Evolutionary conservation across 2,329 filamentous ascomycete species (phyloP).

Genomic region (Zasmidium cellare): DNA sequence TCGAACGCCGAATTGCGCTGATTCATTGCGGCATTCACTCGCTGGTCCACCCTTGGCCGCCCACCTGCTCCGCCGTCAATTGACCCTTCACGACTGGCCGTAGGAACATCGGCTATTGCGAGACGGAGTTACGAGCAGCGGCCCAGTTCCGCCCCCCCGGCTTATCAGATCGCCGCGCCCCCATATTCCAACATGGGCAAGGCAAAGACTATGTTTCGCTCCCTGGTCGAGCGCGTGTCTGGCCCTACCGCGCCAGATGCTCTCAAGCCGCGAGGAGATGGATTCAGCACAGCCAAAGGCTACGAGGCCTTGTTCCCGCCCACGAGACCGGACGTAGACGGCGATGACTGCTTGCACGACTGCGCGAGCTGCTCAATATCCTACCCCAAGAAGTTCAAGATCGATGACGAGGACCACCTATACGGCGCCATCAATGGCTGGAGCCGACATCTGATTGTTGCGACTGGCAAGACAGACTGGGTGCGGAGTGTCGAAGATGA

Average conservation of each 20-base stretch:
- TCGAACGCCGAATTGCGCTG: too few relatives aligned
- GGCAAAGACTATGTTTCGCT: constrained; percentile 18
- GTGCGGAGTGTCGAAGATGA: constrained; percentile 85
- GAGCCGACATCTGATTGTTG: constrained; percentile 86
- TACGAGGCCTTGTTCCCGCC: constrained; percentile 66
- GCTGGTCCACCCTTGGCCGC: background rate
- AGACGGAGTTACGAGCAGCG: background rate
- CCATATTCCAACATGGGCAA: background rate
- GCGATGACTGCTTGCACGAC: constrained; percentile 85
- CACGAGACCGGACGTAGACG: constrained; percentile 75
- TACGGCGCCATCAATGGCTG: constrained; percentile 86
- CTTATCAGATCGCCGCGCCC: background rate
- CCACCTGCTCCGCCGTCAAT: background rate
- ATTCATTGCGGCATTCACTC: too few relatives aligned
- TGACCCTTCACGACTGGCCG: too few relatives aligned
- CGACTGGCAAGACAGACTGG: constrained; percentile 96
- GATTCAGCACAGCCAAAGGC: constrained; percentile 50
- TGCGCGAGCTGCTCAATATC: constrained; percentile 77
- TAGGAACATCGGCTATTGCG: background rate
- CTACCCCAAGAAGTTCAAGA: constrained; percentile 71
- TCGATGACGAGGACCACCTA: constrained; percentile 75
- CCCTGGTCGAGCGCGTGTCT: constrained; percentile 14
- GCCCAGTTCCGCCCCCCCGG: background rate
- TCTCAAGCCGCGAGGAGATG: constrained; percentile 32
- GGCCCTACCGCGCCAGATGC: constrained; percentile 25